These are phyloP conservation scores for Macrophomina tecta DNA, from an alignment of 2,329 filamentous ascomycete species.

Conservation along the genomic window DNA sequence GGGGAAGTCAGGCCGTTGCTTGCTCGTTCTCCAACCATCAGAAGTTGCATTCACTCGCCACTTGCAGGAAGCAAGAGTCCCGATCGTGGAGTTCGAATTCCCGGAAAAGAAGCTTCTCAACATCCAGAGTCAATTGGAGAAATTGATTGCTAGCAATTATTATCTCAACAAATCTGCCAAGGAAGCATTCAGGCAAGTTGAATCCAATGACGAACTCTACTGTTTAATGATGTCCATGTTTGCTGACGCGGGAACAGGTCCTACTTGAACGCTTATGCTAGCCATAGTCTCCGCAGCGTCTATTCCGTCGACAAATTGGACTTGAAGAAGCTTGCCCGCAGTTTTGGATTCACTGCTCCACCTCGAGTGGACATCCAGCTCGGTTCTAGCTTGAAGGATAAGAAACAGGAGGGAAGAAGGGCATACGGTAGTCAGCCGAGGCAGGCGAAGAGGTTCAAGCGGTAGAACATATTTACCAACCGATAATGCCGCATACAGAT, in stretches of 20 bases:
- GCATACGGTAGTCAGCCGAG: slow-evolving; percentile 80
- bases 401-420: slow-evolving; percentile 66
- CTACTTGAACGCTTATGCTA: slow-evolving; percentile 94
- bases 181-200: slow-evolving; percentile 39
- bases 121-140: slow-evolving; percentile 76
- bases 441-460: slow-evolving; percentile 58
- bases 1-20: slow-evolving; percentile 60
- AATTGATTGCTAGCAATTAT: slow-evolving; percentile 93
- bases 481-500: background rate
- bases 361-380: slow-evolving; percentile 80
- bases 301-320: slow-evolving; percentile 86
- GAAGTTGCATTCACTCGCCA: slow-evolving; percentile 93
- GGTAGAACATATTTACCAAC: background rate
- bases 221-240: background rate
- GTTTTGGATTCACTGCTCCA: slow-evolving; percentile 79
- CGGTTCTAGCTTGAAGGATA: slow-evolving; percentile 78
- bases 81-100: slow-evolving; percentile 95
- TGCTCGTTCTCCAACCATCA: slow-evolving; percentile 91
- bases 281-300: slow-evolving; percentile 79
- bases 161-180: slow-evolving; percentile 77
- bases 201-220: too few species aligned
- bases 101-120: slow-evolving; percentile 90
- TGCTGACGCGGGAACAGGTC: slow-evolving; percentile 56
- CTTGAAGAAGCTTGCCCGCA: slow-evolving; percentile 81
- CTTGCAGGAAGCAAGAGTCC: slow-evolving; percentile 88